Evolutionary conservation across 768 basidiomycete species (phyloP), one percentile per base, ranked within the genome.

Genomic region (Antrodiella citrinella): DNA sequence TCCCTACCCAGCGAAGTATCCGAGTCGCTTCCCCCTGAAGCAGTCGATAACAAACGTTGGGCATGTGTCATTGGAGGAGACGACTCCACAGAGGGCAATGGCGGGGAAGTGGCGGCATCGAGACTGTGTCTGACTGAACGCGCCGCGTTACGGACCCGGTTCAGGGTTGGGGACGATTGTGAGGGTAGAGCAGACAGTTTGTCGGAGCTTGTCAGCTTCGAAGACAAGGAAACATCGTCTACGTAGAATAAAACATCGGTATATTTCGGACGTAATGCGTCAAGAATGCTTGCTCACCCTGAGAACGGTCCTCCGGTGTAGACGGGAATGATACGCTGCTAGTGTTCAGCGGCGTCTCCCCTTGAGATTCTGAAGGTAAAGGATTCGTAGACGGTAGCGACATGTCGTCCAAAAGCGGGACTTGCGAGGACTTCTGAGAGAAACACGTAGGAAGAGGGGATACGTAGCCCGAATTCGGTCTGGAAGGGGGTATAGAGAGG

Each of bases 191-290:
- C 64, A 24, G 69, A 60, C 21, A 77, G 67, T 49, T 71, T 75
- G 44, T 80, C 79, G 3, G 75, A 73, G 46, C 66, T 70, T 1
- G 72, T 68, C 18, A 54, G 53, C 21, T 68, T 65, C 2, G 70
- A 68, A 10, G 47, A 57, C 1, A 62, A 58, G n/a, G 64, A 60
- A 4, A 49, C 54, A 3, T 60, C 54, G 10, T 59, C 63, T 64
- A 45, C 13, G 39, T 4, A 15, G 26, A 23, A 11, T 19, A 15
- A 44, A n/a, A n/a, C n/a, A 43, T 15, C 7, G 23, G 24, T 5
- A 24, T n/a, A 23, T 15, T 46, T 46, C 12, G 43, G 18, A 13
- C 4, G 22, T 44, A 5, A 20, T 19, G 10, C 23, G 45, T 44
- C 44, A 19, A n/a, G 45, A 11, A 9, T 19, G 40, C 23, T 24